phyloP scores from a whole-genome alignment of 2,329 filamentous ascomycete genomes.

The Aspergillus viridinutans region DNA sequence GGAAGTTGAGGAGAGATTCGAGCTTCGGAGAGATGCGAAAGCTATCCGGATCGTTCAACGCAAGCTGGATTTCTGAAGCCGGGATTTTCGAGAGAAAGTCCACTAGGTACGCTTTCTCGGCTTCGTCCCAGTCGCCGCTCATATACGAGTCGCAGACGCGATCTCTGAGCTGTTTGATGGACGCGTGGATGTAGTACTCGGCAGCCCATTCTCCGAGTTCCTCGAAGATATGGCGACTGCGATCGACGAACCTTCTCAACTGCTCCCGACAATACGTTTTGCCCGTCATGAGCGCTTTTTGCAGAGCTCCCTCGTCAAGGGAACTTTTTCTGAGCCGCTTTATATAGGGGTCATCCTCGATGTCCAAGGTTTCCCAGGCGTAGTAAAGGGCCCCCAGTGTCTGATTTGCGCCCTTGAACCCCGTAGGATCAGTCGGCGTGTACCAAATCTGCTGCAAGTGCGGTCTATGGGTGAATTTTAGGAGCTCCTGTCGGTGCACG shows the following conservation, averaged over 20 bases:
- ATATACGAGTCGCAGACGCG: conserved; percentile 22
- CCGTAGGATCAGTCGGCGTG: conserved; percentile 1
- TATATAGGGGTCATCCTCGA: conserved; percentile 60
- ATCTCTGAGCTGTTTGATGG: conserved; percentile 37
- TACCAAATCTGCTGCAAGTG: conserved; percentile 26
- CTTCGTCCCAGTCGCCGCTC: conserved; percentile 46
- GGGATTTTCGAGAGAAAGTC: conserved; percentile 31
- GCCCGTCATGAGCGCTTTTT: conserved; percentile 23
- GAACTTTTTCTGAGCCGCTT: conserved; percentile 43
- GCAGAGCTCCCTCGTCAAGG: conserved; percentile 27
- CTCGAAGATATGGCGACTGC: conserved; percentile 47
- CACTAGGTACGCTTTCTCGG: conserved; percentile 53
- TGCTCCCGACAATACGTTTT: conserved; percentile 48
- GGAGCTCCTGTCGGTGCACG: conserved; percentile 63
- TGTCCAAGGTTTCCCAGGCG: conserved; percentile 47
- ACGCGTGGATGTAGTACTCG: conserved; percentile 59
- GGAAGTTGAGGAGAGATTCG: conserved; percentile 51
- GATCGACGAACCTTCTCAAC: conserved; percentile 52
- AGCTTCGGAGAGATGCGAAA: conserved; percentile 55
- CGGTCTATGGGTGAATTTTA: conserved; percentile 66
- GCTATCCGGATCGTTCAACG: conserved; percentile 2
- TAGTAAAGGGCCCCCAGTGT: conserved; percentile 44
- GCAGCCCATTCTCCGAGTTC: conserved; percentile 67
- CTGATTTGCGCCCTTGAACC: conserved; percentile 3
- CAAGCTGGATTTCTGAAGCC: conserved; percentile 12